Evolutionary conservation across 129 eudicot genomes (phyloP).

Genomic region (Chrysanthemum seticuspe): DNA sequence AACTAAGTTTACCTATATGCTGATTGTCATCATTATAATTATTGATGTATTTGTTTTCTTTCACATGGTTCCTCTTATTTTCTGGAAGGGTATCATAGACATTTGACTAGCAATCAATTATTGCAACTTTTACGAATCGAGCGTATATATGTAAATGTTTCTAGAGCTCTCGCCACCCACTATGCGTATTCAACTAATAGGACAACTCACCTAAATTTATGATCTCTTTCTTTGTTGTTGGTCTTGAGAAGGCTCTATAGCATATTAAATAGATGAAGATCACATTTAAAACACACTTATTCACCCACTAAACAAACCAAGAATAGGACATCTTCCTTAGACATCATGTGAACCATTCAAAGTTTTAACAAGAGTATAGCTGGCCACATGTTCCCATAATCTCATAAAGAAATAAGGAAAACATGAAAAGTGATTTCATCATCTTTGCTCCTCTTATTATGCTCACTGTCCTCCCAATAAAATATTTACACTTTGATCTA

Average conservation of each 20-base stretch:
- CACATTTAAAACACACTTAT: slow-evolving; percentile 25
- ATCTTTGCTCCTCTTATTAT: slow-evolving; percentile 39
- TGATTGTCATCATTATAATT: background rate
- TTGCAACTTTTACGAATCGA: background rate
- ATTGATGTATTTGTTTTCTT: background rate
- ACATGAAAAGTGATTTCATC: slow-evolving; percentile 38
- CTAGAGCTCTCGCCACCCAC: slow-evolving; percentile 27
- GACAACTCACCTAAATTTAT: slow-evolving; percentile 28
- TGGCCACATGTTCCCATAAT: slow-evolving; percentile 65
- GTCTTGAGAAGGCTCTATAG: slow-evolving; percentile 9
- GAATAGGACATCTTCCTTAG: slow-evolving; percentile 27
- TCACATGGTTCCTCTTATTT: background rate
- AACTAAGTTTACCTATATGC: background rate
- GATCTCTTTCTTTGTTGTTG: slow-evolving; percentile 15
- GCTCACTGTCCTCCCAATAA: slow-evolving; percentile 18
- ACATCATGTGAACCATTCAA: slow-evolving; percentile 53
- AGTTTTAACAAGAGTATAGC: slow-evolving; percentile 24
- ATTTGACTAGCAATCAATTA: background rate
- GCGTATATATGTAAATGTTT: slow-evolving; percentile 6
- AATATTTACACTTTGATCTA: background rate
- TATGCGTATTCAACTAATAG: slow-evolving; percentile 27
- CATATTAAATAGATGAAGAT: slow-evolving; percentile 23
- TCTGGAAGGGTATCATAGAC: slow-evolving; percentile 14
- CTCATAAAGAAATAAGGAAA: slow-evolving; percentile 36
- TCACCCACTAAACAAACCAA: slow-evolving; percentile 34